These are phyloP conservation scores for Hypoxylon sp. DNA, from an alignment of 2,329 filamentous ascomycete genomes.

Conservation along the genomic window DNA sequence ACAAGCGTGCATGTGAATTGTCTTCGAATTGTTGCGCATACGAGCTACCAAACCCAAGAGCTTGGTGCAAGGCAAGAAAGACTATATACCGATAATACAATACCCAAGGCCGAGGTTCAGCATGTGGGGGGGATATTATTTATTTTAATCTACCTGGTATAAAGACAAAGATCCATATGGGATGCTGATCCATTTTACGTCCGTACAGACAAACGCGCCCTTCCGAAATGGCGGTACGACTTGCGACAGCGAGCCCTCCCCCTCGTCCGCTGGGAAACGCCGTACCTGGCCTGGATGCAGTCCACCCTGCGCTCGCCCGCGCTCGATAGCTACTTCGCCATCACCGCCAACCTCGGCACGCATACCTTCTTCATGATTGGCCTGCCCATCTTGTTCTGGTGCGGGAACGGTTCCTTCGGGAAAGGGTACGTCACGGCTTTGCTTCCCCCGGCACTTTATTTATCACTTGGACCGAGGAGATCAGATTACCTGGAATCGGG, in stretches of 20 bases:
- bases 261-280: slow-evolving; percentile 93
- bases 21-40: slow-evolving; percentile 10
- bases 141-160: slow-evolving; percentile 6
- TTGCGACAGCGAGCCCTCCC: slow-evolving; percentile 87
- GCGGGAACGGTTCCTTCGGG: slow-evolving; percentile 86
- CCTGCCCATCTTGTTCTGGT: slow-evolving; percentile 96
- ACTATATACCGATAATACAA: not conserved
- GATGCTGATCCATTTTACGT: slow-evolving; percentile 19
- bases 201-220: slow-evolving; percentile 79
- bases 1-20: not conserved
- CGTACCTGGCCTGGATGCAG: slow-evolving; percentile 91
- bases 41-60: not conserved
- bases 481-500: not conserved
- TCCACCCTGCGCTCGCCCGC: slow-evolving; percentile 82
- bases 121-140: slow-evolving; percentile 11
- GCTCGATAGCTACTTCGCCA: slow-evolving; percentile 96
- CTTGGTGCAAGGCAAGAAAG: slow-evolving; percentile 14
- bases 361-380: slow-evolving; percentile 99
- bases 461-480: not conserved
- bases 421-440: slow-evolving; percentile 77
- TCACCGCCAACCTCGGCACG: slow-evolving; percentile 95
- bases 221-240: slow-evolving; percentile 90
- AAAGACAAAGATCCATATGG: slow-evolving; percentile 5
- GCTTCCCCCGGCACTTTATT: not conserved
- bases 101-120: slow-evolving; percentile 1